Conservation (phyloP, 305 asterid genomes). For the Stenogyne calaminthoides region DNA sequence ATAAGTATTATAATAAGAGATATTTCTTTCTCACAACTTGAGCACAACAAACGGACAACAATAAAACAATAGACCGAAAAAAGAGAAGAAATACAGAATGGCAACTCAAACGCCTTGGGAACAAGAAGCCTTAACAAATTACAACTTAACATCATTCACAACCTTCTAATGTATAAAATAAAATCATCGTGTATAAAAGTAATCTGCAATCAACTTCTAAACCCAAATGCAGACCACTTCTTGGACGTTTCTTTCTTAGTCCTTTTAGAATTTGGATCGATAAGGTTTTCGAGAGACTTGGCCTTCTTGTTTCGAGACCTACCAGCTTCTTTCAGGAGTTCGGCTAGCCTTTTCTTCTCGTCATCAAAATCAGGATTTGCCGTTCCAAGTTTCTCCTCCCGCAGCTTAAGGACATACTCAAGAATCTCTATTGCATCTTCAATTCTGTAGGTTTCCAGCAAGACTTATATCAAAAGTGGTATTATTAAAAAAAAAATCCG, state of each 20-base stretch:
- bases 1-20: conserved; percentile 15
- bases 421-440: conserved; percentile 97
- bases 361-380: conserved; percentile 98
- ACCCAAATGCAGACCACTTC: conserved; percentile 99
- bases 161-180: conserved; percentile 49
- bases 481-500: not conserved
- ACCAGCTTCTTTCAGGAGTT: conserved; percentile 95
- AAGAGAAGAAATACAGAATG: conserved; percentile 19
- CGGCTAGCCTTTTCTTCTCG: conserved; percentile 95
- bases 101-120: conserved; percentile 42
- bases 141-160: conserved; percentile 59
- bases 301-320: conserved; percentile 91
- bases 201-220: conserved; percentile 60
- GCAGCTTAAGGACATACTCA: conserved; percentile 86
- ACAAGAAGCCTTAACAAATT: conserved; percentile 45
- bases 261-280: conserved; percentile 81
- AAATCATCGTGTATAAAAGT: conserved; percentile 27
- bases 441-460: conserved; percentile 51
- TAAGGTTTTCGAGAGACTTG: conserved; percentile 88
- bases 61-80: conserved; percentile 29
- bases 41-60: conserved; percentile 46
- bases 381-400: conserved; percentile 98
- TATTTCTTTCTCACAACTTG: conserved; percentile 37
- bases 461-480: conserved; percentile 1
- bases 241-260: conserved; percentile 79